Evolutionary conservation across 768 basidiomycete species (phyloP).

Genomic region (Agaricus blazei): DNA sequence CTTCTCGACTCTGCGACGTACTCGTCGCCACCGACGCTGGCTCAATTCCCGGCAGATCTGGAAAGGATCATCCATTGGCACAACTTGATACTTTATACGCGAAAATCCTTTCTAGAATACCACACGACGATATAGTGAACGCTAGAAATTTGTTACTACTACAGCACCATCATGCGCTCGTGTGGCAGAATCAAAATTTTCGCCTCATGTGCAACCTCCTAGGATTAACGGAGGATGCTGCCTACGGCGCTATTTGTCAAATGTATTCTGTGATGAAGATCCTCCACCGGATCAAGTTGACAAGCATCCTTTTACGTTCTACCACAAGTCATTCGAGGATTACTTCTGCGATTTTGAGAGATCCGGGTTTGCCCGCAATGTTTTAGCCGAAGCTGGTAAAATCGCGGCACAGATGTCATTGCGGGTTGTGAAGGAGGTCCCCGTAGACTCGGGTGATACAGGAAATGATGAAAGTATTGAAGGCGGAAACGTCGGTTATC

Average conservation of each 20-base stretch:
- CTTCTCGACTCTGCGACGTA: neutral
- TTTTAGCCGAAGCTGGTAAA: no score
- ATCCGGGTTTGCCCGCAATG: no score
- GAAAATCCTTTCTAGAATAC: no score
- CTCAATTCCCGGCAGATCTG: no score
- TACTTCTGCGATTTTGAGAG: no score
- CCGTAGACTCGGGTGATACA: no score
- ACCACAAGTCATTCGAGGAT: neutral
- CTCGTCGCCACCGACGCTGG: neutral
- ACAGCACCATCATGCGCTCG: neutral
- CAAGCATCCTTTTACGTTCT: neutral
- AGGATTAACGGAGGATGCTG: neutral
- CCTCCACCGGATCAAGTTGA: neutral
- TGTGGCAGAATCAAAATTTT: neutral
- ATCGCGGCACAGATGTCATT: no score
- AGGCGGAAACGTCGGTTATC: no score
- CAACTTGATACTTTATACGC: no score
- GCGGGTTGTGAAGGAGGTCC: no score
- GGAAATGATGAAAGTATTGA: no score
- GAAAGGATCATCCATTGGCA: neutral
- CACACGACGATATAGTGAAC: neutral
- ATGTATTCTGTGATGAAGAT: neutral
- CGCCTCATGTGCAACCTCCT: neutral
- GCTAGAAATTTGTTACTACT: neutral
- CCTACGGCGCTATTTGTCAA: neutral